Evolutionary conservation across 2,329 filamentous ascomycete genomes (phyloP).

Genomic region (Phialophora tarda): DNA sequence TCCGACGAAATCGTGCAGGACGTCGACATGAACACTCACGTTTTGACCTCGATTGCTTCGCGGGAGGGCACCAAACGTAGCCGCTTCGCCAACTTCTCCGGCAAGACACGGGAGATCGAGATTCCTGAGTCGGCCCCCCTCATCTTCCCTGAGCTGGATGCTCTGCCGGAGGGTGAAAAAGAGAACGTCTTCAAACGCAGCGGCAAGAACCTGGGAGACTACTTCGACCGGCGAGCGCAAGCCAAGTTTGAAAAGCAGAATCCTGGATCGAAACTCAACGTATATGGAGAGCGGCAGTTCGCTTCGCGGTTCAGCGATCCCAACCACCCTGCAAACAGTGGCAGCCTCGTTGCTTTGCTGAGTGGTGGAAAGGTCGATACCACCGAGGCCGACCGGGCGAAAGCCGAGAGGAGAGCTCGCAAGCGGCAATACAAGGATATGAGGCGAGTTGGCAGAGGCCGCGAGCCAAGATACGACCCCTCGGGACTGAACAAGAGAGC

Average conservation of each 20-base stretch:
- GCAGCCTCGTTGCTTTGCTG: conserved; percentile 53
- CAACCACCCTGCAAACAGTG: conserved; percentile 56
- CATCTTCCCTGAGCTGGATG: conserved; percentile 51
- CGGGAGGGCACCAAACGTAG: conserved; percentile 15
- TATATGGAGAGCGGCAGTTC: conserved; percentile 47
- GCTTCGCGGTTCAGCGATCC: conserved; percentile 58
- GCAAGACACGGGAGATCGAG: conserved; percentile 45
- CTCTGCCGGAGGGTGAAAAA: conserved; percentile 26
- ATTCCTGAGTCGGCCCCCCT: conserved; percentile 55
- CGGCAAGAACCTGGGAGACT: conserved; percentile 50
- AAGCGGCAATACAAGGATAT: conserved; percentile 15
- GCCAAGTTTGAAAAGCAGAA: conserved; percentile 50
- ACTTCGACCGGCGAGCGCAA: conserved; percentile 56
- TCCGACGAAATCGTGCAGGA: conserved; percentile 33
- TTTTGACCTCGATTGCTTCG: conserved; percentile 45
- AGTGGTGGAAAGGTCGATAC: conserved; percentile 48
- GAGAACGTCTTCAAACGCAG: conserved; percentile 36
- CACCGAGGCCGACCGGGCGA: conserved; percentile 17
- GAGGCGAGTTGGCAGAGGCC: conserved; percentile 21
- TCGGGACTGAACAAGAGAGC: conserved; percentile 11
- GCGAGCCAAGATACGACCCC: conserved; percentile 24
- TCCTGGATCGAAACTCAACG: conserved; percentile 48
- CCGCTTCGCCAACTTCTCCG: conserved; percentile 19
- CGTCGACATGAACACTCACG: conserved; percentile 46
- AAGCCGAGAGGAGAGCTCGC: conserved; percentile 11